Evolutionary conservation across 257 asterid genomes (phyloP).

Genomic region (Solanum habrochaites): DNA sequence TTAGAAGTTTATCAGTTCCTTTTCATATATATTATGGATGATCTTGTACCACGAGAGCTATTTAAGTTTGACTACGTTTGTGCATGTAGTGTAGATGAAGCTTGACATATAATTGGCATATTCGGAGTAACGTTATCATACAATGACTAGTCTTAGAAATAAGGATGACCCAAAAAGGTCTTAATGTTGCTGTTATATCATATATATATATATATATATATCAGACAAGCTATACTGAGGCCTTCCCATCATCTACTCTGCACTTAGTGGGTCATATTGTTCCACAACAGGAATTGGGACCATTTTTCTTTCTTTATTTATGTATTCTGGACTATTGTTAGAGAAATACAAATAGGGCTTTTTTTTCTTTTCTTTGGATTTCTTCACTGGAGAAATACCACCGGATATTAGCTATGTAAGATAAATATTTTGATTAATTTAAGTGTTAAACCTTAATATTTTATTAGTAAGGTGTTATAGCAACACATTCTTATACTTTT

Average conservation of each 20-base stretch:
- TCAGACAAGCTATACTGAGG: background rate
- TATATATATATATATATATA: background rate
- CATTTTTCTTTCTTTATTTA: background rate
- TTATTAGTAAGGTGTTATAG: background rate
- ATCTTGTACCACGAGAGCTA: background rate
- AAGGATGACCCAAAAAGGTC: background rate
- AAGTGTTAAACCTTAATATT: background rate
- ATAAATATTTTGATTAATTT: background rate
- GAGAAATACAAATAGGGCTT: background rate
- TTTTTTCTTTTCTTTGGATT: background rate
- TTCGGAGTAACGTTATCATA: background rate
- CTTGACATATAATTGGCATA: background rate
- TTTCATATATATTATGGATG: background rate
- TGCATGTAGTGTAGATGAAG: background rate
- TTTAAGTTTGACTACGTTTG: background rate
- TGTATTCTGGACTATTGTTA: background rate
- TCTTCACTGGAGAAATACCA: background rate
- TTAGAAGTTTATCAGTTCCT: background rate
- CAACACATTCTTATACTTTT: background rate
- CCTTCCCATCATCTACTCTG: background rate
- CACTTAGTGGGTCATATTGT: background rate
- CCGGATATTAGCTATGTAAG: background rate
- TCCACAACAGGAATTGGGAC: background rate
- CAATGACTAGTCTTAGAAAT: background rate
- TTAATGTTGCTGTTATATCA: background rate